Conservation (phyloP, 2,329 filamentous ascomycete species). For the Fusarium setosum region DNA sequence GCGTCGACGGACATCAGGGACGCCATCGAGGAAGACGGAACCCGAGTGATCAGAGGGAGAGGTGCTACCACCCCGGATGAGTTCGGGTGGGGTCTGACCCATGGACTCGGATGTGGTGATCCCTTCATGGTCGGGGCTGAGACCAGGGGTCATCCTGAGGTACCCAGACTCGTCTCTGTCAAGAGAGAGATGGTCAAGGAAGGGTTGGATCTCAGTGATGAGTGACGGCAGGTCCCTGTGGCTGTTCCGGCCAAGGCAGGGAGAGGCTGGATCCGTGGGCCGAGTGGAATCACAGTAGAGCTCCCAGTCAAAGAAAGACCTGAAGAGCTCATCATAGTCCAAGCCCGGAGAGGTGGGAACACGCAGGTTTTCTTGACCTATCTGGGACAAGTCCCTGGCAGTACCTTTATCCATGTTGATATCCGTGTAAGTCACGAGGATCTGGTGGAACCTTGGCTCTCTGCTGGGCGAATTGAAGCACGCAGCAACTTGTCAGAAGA, state of each 20-base stretch:
- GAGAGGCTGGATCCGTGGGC: constrained; percentile 44
- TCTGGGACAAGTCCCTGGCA: constrained; percentile 48
- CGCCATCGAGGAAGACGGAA: constrained; percentile 47
- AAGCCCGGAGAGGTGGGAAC: constrained; percentile 48
- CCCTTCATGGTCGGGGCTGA: constrained; percentile 48
- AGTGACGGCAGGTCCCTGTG: constrained; percentile 47
- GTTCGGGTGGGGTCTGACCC: constrained; percentile 51
- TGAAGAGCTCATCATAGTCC: constrained; percentile 49
- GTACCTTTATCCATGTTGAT: constrained; percentile 52
- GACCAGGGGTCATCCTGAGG: constrained; percentile 49
- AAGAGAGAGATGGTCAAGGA: constrained; percentile 49
- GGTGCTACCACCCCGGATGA: constrained; percentile 51
- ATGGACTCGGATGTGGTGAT: constrained; percentile 51
- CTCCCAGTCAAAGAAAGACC: constrained; percentile 52
- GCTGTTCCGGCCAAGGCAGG: constrained; percentile 44
- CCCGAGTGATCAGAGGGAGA: constrained; percentile 55
- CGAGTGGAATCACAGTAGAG: constrained; percentile 49
- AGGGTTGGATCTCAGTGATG: constrained; percentile 49
- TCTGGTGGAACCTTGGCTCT: constrained; percentile 55
- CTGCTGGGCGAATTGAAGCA: constrained; percentile 51
- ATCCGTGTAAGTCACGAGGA: constrained; percentile 53
- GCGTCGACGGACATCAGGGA: constrained; percentile 45
- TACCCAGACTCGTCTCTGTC: constrained; percentile 46
- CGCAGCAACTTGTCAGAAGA: constrained; percentile 50
- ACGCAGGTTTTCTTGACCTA: constrained; percentile 51